These are phyloP conservation scores for Apiotrichum porosum DNA, from an alignment of 1,284 basidiomycete genomes.

Conservation along the genomic window DNA sequence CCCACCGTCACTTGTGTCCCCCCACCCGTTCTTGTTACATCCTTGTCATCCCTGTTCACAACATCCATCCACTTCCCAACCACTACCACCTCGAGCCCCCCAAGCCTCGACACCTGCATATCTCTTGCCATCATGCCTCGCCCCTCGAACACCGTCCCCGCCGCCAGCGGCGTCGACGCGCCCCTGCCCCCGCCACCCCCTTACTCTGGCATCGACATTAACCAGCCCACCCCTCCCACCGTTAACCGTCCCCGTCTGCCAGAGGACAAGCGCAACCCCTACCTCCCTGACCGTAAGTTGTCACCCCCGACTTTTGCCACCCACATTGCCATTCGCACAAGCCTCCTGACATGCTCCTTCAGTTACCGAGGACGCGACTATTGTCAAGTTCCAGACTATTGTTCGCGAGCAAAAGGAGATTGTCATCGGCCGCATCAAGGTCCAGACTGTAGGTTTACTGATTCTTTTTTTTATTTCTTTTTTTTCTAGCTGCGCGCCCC, in stretches of 20 bases:
- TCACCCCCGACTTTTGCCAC: neutral
- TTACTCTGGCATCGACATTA: constrained; percentile 23
- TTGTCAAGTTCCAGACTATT: constrained; percentile 77
- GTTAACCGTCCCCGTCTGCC: constrained; percentile 43
- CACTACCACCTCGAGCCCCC: neutral
- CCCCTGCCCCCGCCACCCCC: constrained; percentile 32
- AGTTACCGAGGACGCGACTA: constrained; percentile 41
- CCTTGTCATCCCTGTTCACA: no score
- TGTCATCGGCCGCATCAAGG: constrained; percentile 86
- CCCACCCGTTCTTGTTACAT: no score
- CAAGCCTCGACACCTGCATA: neutral
- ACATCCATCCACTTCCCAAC: neutral
- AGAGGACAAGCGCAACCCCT: constrained; percentile 33
- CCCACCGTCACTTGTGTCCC: no score
- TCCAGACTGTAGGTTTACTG: constrained; percentile 66
- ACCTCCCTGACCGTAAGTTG: constrained; percentile 27
- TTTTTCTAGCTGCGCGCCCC: no score
- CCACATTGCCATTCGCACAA: neutral
- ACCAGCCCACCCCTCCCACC: constrained; percentile 29
- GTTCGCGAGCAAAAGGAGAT: constrained; percentile 76
- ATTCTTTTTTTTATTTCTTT: neutral
- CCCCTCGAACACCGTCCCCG: constrained; percentile 8
- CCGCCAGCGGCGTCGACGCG: constrained; percentile 22
- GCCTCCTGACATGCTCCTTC: constrained; percentile 1
- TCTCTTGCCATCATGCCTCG: constrained; percentile 8